Evolutionary conservation across 2,329 filamentous ascomycete genomes (phyloP).

Genomic region (Whalleya microplaca): DNA sequence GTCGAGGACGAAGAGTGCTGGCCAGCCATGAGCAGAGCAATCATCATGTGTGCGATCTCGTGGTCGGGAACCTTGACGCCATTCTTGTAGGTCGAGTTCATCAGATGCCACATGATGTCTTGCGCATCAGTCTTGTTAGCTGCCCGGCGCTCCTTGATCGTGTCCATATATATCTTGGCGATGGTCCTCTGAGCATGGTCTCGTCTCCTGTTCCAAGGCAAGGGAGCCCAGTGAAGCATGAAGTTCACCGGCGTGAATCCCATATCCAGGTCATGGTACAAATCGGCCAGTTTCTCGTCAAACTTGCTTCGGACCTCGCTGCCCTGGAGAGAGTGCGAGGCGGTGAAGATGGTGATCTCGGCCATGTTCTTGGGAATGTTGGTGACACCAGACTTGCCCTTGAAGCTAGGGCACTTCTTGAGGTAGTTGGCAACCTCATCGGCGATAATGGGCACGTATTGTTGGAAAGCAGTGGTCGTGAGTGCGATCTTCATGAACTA

Average conservation of each 20-base stretch:
- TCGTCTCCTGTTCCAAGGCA: constrained; percentile 84
- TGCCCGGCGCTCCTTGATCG: constrained; percentile 72
- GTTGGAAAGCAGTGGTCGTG: constrained; percentile 72
- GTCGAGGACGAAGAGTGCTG: constrained; percentile 89
- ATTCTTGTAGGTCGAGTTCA: constrained; percentile 85
- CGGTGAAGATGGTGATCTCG: constrained; percentile 88
- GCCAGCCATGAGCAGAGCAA: constrained; percentile 88
- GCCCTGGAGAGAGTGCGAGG: constrained; percentile 83
- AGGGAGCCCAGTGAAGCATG: constrained; percentile 83
- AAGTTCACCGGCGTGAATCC: constrained; percentile 91
- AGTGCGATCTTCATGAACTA: constrained; percentile 82
- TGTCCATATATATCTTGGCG: constrained; percentile 79
- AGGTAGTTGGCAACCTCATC: constrained; percentile 75
- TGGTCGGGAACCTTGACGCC: constrained; percentile 77
- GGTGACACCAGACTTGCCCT: constrained; percentile 68
- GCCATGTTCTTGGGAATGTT: constrained; percentile 78
- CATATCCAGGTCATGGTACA: constrained; percentile 90
- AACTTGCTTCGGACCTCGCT: constrained; percentile 81
- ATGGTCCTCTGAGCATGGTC: constrained; percentile 81
- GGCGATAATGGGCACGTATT: constrained; percentile 79
- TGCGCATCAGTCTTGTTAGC: constrained; percentile 54
- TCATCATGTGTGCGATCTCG: constrained; percentile 92
- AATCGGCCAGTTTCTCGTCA: constrained; percentile 76
- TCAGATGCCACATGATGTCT: constrained; percentile 91
- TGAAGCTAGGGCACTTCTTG: constrained; percentile 68